These are phyloP conservation scores for Sclerotinia nivalis DNA, from an alignment of 2,329 filamentous ascomycete genomes.

Conservation along the genomic window DNA sequence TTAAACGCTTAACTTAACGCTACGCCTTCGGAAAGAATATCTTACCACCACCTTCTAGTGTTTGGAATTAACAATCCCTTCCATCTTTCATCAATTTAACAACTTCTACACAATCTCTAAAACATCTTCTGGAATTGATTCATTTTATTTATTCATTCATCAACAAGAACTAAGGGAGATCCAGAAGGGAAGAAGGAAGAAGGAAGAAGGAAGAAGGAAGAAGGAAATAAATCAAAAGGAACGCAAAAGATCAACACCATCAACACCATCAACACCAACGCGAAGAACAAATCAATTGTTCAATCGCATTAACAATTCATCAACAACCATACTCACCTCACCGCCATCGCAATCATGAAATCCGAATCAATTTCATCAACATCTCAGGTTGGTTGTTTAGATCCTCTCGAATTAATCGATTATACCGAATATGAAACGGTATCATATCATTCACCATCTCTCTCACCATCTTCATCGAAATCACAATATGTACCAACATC, in stretches of 20 bases:
- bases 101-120: too few species aligned
- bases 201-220: background rate
- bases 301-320: background rate
- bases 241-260: too few species aligned
- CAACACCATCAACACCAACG: background rate
- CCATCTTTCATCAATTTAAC: background rate
- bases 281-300: background rate
- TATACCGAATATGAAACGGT: conserved; percentile 63
- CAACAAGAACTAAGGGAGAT: background rate
- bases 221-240: background rate
- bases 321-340: background rate
- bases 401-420: conserved; percentile 58
- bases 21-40: background rate
- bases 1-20: background rate
- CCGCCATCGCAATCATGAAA: conserved; percentile 2
- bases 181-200: background rate
- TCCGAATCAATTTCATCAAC: conserved; percentile 21
- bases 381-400: conserved; percentile 36
- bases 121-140: background rate
- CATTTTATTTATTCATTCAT: background rate
- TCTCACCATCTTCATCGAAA: conserved; percentile 59
- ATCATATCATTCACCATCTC: conserved; percentile 60
- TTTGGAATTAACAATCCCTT: background rate
- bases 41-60: background rate
- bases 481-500: conserved; percentile 46